Evolutionary conservation across 1,139 yeast genomes (phyloP).

Genomic region (Geotrichum aggregatum): DNA sequence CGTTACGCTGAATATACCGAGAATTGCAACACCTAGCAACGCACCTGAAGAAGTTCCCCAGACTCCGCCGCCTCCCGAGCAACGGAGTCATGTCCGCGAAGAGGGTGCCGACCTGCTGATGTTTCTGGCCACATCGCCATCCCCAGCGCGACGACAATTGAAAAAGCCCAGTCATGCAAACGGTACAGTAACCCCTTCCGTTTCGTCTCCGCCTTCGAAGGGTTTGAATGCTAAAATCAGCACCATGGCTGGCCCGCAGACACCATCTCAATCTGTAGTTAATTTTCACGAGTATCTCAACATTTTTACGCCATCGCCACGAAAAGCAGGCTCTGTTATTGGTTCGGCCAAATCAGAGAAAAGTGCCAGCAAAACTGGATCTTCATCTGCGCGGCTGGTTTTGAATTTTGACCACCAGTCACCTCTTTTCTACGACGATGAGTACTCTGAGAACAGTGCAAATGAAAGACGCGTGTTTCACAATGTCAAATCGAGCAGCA

Average conservation of each 20-base stretch:
- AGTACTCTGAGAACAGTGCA: neutral
- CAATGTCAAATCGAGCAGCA: neutral
- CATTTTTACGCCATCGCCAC: slow-evolving; percentile 70
- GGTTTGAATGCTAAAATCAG: neutral
- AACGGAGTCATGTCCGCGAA: slow-evolving; percentile 43
- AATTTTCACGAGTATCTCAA: slow-evolving; percentile 80
- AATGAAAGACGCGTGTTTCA: neutral
- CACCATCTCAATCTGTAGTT: slow-evolving; percentile 51
- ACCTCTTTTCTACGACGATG: neutral
- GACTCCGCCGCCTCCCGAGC: slow-evolving; percentile 26
- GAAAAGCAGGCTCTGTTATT: neutral
- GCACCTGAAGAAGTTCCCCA: too few relatives aligned
- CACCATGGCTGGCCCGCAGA: slow-evolving; percentile 31
- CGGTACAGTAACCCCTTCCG: slow-evolving; percentile 14
- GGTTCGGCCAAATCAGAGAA: neutral
- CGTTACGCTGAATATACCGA: too few relatives aligned
- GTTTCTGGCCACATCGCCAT: slow-evolving; percentile 83
- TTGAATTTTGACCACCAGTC: slow-evolving; percentile 1
- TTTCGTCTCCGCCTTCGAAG: neutral
- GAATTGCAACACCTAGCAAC: too few relatives aligned
- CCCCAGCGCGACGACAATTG: slow-evolving; percentile 48
- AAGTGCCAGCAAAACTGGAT: neutral
- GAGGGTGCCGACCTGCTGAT: slow-evolving; percentile 81
- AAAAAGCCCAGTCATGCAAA: slow-evolving; percentile 20
- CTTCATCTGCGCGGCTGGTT: neutral